Evolutionary conservation across 192 early-diverging fungal genomes (phyloP).

Genomic region (Paraglomus brasilianum): DNA sequence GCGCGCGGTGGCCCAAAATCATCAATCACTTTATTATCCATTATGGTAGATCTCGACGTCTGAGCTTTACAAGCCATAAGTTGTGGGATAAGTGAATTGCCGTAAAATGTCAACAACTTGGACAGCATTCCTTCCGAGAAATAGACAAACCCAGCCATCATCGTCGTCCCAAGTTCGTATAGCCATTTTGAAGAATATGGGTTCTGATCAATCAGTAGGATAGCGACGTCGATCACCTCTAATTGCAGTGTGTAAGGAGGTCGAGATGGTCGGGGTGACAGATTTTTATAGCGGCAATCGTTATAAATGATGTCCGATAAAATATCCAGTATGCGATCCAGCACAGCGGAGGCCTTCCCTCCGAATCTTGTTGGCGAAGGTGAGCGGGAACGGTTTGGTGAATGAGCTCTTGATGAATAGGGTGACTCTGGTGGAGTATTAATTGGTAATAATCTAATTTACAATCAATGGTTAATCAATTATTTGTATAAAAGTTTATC

Average conservation of each 20-base stretch:
- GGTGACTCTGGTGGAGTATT: slow-evolving; percentile 24
- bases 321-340: slow-evolving; percentile 44
- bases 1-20: too few relatives aligned
- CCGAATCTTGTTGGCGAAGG: not conserved
- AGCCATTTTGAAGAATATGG: slow-evolving; percentile 36
- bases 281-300: slow-evolving; percentile 52
- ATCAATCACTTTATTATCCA: too few relatives aligned
- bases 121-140: slow-evolving; percentile 48
- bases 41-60: not conserved
- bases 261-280: slow-evolving; percentile 47
- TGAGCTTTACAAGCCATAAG: slow-evolving; percentile 34
- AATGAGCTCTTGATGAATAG: slow-evolving; percentile 21
- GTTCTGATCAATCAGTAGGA: slow-evolving; percentile 38
- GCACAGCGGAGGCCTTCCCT: not conserved
- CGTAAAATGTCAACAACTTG: slow-evolving; percentile 43
- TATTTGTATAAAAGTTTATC: not conserved
- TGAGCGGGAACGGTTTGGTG: slow-evolving; percentile 26
- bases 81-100: slow-evolving; percentile 49
- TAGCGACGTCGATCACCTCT: slow-evolving; percentile 49
- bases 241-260: slow-evolving; percentile 53
- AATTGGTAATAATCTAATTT: not conserved
- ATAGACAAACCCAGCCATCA: slow-evolving; percentile 51
- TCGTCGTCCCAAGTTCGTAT: slow-evolving; percentile 52
- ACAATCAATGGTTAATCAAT: not conserved
- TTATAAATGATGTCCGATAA: slow-evolving; percentile 54